Conservation (phyloP, 805 yeast genomes). For the Metschnikowia chrysomelidarum region DNA sequence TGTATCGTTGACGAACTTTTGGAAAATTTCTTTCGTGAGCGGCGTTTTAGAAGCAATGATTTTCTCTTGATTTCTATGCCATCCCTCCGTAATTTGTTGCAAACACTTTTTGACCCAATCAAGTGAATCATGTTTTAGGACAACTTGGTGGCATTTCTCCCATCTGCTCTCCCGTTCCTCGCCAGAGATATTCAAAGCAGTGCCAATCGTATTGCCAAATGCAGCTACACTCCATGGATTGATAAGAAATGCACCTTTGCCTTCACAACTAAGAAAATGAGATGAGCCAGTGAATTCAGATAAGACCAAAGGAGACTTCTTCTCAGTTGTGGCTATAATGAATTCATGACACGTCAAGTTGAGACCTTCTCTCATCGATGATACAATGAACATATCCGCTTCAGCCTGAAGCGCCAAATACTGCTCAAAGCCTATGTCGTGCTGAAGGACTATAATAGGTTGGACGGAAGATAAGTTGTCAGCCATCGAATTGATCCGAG, state of each 20-base stretch:
- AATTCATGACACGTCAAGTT: constrained; percentile 95
- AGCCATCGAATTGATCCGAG: constrained; percentile 77
- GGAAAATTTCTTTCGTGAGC: constrained; percentile 34
- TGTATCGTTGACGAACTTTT: constrained; percentile 25
- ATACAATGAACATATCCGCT: constrained; percentile 84
- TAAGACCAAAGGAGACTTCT: constrained; percentile 76
- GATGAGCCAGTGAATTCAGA: constrained; percentile 97
- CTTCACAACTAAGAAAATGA: constrained; percentile 52
- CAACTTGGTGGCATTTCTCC: constrained; percentile 56
- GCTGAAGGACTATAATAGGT: constrained; percentile 85
- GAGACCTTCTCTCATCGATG: constrained; percentile 95
- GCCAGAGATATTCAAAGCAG: constrained; percentile 61
- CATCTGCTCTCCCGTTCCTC: constrained; percentile 63
- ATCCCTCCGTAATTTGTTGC: constrained; percentile 46
- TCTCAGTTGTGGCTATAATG: constrained; percentile 66
- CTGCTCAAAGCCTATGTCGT: constrained; percentile 86
- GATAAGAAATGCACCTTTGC: constrained; percentile 67
- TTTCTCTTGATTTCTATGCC: constrained; percentile 32
- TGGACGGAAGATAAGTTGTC: constrained; percentile 69
- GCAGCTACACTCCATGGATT: constrained; percentile 88
- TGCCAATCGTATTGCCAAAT: constrained; percentile 60
- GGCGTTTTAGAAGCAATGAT: constrained; percentile 25
- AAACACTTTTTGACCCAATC: constrained; percentile 69
- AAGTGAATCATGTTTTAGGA: constrained; percentile 65
- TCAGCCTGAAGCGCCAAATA: constrained; percentile 82